Evolutionary conservation across 163 green algal species (phyloP).

Genomic region (Volvox carteri): DNA sequence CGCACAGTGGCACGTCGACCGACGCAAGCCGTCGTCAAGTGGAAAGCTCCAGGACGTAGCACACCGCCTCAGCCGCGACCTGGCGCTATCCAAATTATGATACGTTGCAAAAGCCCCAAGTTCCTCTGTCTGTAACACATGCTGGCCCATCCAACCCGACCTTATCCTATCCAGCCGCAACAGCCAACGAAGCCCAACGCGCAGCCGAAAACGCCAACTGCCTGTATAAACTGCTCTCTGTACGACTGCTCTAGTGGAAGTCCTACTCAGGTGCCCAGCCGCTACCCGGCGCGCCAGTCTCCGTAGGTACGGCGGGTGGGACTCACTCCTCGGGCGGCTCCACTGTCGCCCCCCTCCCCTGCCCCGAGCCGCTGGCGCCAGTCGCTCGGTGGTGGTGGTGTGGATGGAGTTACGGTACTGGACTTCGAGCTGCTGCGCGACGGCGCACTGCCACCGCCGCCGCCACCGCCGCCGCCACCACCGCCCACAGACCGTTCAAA

Average conservation of each 20-base stretch:
- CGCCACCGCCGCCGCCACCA: not conserved
- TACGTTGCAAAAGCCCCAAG: not conserved
- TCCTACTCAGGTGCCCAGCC: not conserved
- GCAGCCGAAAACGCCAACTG: not conserved
- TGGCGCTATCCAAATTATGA: no score
- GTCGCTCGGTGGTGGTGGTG: not conserved
- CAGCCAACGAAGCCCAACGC: not conserved
- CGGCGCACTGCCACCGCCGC: not conserved
- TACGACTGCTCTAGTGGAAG: not conserved
- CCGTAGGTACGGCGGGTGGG: constrained; percentile 21
- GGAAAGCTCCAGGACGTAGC: no score
- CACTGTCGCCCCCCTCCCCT: not conserved
- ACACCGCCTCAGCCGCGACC: no score
- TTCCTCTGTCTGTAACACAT: not conserved
- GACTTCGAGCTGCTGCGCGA: not conserved
- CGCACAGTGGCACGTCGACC: no score
- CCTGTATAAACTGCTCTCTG: not conserved
- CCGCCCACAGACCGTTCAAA: not conserved
- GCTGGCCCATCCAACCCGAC: not conserved
- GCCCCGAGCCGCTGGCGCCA: not conserved
- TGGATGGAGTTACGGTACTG: not conserved
- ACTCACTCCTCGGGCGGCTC: not conserved
- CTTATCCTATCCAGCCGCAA: not conserved
- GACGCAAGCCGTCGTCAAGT: no score
- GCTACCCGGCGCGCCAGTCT: constrained; percentile 21